Evolutionary conservation across 164 flowering plant species (phyloP), one percentile per base, ranked within the genome.

Genomic region (Aristolochia fimbriata): DNA sequence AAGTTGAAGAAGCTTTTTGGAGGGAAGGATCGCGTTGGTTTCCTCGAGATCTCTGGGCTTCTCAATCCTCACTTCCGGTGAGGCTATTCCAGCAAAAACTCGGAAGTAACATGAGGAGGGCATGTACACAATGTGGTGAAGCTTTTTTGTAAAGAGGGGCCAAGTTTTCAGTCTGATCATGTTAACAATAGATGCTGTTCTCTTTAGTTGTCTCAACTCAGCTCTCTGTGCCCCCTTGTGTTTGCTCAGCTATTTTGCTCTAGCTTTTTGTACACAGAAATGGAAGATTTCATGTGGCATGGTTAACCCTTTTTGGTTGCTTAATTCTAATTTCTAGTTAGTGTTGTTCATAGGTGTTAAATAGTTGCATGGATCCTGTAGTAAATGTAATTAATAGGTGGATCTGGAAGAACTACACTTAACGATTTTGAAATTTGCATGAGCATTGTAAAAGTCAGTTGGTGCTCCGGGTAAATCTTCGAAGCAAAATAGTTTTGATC

Each of bases 1-100:
- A 91, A 85, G 74, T 83, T 92, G 83, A 92, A 86, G 87, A 81
- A 64, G 55, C 78, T 92, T 31, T 89, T 89, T 66, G 87, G 65
- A n/a, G 94, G 90, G 47, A 83, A 54, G 66, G 96, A 92, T 5
- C 80, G 83, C 6, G 96, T 93, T 56, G 97, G 97, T 24, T 87
- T 93, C 70, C 94, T 90, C 31, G 98, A 93, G 81, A 72, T 90
- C 69, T 78, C 92, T 13, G 82, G 85, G 51, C 70, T 93, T 71
- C 72, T 93, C 30, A 81, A 74, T 70, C 96, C 96, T 47, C 98
- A 93, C 77, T 90, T 92, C 60, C 72, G 80, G 52, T 70, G 72
- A 76, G 56, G 27, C 16, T 52, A 52, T 11, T 17, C 56, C 7
- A 10, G 4, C 12, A 1, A 7, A 37, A 37, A 37, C 43, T 37